Conservation (phyloP, 495 filamentous ascomycete genomes). For the Hypomontagnella submonticulosa region DNA sequence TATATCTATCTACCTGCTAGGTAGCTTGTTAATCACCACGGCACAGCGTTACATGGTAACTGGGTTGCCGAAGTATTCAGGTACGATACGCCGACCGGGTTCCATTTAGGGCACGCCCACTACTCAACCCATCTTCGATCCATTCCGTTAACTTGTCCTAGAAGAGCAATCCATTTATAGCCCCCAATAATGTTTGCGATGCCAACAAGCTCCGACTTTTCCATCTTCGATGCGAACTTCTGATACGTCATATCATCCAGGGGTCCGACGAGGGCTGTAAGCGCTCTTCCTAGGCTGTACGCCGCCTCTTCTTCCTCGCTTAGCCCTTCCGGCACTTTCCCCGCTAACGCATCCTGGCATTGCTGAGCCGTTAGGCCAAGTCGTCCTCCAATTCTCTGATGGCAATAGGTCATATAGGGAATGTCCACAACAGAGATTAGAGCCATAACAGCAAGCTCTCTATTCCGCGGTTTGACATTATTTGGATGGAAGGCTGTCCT, state of each 20-base stretch:
- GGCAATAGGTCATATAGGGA: conserved; percentile 20
- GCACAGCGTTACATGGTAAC: too few species aligned
- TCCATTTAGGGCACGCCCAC: too few species aligned
- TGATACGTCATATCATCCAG: conserved; percentile 15
- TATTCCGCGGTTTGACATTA: conserved; percentile 17
- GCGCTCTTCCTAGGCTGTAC: conserved; percentile 13
- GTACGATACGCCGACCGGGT: too few species aligned
- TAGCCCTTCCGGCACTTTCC: conserved; percentile 13
- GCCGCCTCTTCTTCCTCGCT: conserved; percentile 19
- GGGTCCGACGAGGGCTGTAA: conserved; percentile 11
- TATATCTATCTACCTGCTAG: too few species aligned
- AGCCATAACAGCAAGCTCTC: conserved; percentile 26
- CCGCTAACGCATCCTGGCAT: conserved; percentile 8
- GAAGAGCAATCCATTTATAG: conserved; percentile 22
- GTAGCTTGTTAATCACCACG: too few species aligned
- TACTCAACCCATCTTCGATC: conserved; percentile 6
- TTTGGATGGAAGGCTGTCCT: conserved; percentile 1
- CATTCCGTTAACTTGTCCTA: conserved; percentile 15
- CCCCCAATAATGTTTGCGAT: conserved; percentile 19
- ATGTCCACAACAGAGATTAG: conserved; percentile 13
- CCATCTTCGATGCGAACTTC: conserved; percentile 9
- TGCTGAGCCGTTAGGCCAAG: conserved; percentile 8
- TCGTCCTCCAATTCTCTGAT: background rate
- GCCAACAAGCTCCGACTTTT: conserved; percentile 14
- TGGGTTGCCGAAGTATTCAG: too few species aligned